A percentile compares a stretch with the other conserved stretches of the same genome.
Evolutionary conservation across 768 basidiomycete genomes (phyloP).

Genomic region (Rhizopogon roseolus): DNA sequence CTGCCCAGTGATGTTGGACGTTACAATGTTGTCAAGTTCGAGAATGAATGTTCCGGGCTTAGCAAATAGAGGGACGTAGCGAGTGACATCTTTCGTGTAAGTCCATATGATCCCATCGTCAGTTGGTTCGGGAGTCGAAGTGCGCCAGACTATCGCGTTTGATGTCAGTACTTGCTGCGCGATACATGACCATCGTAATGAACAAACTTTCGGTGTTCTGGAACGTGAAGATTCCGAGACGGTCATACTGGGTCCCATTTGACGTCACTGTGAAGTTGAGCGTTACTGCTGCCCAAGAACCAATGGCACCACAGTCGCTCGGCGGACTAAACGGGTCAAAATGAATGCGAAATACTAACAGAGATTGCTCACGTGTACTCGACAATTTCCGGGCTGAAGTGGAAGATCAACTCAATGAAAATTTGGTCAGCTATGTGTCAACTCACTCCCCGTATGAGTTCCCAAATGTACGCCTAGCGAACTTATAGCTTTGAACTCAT

Average conservation of each 20-base stretch:
- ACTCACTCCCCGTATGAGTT: slow-evolving; percentile 65
- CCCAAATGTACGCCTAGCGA: slow-evolving; percentile 60
- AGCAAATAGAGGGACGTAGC: slow-evolving; percentile 66
- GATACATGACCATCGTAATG: not conserved
- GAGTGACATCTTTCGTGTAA: slow-evolving; percentile 69
- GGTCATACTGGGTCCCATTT: slow-evolving; percentile 75
- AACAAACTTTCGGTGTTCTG: slow-evolving; percentile 70
- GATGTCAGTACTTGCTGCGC: not conserved
- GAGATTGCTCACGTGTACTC: slow-evolving; percentile 44
- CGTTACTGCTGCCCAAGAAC: slow-evolving; percentile 72
- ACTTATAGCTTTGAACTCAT: not conserved
- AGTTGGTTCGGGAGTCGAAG: slow-evolving; percentile 76
- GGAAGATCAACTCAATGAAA: not conserved
- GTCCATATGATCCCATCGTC: slow-evolving; percentile 74
- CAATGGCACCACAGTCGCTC: slow-evolving; percentile 60
- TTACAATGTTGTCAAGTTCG: slow-evolving; percentile 66
- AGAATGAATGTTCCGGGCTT: slow-evolving; percentile 66
- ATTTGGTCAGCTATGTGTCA: not conserved
- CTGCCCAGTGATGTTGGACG: slow-evolving; percentile 53
- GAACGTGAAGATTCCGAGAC: slow-evolving; percentile 69
- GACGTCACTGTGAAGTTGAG: slow-evolving; percentile 75
- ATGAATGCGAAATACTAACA: not conserved
- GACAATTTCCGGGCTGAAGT: slow-evolving; percentile 55
- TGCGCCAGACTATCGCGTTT: slow-evolving; percentile 59
- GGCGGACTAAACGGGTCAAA: slow-evolving; percentile 47